A percentile compares a stretch with the other conserved stretches of the same genome.
Evolutionary conservation across 164 flowering plant genomes (phyloP).

Genomic region (Magnolia kwangsiensis): DNA sequence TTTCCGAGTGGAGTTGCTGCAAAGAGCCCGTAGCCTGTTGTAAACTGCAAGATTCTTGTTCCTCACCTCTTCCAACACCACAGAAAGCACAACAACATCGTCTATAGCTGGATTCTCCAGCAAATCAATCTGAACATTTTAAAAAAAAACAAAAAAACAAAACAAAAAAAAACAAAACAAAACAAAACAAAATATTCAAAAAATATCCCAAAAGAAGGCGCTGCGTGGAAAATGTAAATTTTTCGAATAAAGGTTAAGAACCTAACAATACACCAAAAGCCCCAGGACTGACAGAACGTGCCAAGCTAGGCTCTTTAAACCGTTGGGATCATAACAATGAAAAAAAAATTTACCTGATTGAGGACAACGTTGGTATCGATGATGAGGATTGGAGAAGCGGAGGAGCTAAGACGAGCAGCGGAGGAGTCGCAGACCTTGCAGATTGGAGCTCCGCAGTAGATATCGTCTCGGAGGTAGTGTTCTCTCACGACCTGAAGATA

Average conservation of each 20-base stretch:
- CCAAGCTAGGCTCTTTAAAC: too few species aligned
- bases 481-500: slow-evolving; percentile 65
- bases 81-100: slow-evolving; percentile 73
- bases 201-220: not conserved
- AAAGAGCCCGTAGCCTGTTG: slow-evolving; percentile 72
- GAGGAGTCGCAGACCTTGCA: slow-evolving; percentile 66
- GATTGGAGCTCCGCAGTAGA: slow-evolving; percentile 65
- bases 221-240: not conserved
- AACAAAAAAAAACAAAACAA: not conserved
- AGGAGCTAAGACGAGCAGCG: slow-evolving; percentile 48
- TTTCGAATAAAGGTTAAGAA: not conserved
- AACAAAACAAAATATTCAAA: not conserved
- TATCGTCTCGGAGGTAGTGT: slow-evolving; percentile 83
- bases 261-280: not conserved
- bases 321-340: not conserved
- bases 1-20: slow-evolving; percentile 54
- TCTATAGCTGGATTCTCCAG: slow-evolving; percentile 87
- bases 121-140: slow-evolving; percentile 92
- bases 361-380: slow-evolving; percentile 94
- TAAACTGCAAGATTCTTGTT: slow-evolving; percentile 80
- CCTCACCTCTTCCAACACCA: slow-evolving; percentile 86
- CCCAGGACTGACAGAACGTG: not conserved
- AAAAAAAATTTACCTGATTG: slow-evolving; percentile 51
- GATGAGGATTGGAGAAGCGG: slow-evolving; percentile 53
- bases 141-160: too few species aligned